Conservation (phyloP, 768 basidiomycete genomes). For the Pulveroboletus frians region DNA sequence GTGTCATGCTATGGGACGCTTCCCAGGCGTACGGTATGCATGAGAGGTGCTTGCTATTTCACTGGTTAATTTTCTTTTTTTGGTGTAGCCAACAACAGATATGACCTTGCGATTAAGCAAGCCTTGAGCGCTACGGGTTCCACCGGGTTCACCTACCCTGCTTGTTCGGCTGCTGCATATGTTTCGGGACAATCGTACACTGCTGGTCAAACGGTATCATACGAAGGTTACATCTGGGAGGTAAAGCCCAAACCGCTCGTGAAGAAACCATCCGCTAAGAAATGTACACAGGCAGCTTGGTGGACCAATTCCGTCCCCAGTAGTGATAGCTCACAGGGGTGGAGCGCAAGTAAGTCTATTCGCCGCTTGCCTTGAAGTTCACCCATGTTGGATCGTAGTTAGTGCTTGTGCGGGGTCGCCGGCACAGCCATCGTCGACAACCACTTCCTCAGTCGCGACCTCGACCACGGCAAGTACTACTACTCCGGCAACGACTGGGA, state of each 20-base stretch:
- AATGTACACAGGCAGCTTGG: conserved; percentile 49
- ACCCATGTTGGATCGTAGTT: conserved; percentile 8
- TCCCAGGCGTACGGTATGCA: conserved; percentile 35
- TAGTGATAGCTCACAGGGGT: conserved; percentile 49
- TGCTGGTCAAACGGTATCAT: conserved; percentile 50
- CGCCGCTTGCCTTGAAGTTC: background rate
- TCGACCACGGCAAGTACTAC: too few relatives aligned
- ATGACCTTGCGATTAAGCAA: conserved; percentile 57
- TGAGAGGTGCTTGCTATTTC: background rate
- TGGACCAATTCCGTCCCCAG: conserved; percentile 46
- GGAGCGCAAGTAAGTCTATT: conserved; percentile 52
- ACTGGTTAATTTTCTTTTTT: conserved; percentile 3
- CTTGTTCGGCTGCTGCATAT: conserved; percentile 54
- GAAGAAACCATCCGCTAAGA: background rate
- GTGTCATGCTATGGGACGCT: conserved; percentile 43
- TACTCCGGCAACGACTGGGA: too few relatives aligned
- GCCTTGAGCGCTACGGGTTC: conserved; percentile 56
- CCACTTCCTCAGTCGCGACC: conserved; percentile 11
- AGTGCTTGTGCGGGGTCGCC: conserved; percentile 20
- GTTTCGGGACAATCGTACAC: conserved; percentile 45
- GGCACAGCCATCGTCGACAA: conserved; percentile 9
- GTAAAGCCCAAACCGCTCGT: conserved; percentile 26
- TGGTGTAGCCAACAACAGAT: conserved; percentile 49
- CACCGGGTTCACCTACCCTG: conserved; percentile 62
- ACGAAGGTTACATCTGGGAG: conserved; percentile 62